Base-by-base conservation (phyloP, 1,284 basidiomycete genomes). In the Ceratobasidium sp. region DNA sequence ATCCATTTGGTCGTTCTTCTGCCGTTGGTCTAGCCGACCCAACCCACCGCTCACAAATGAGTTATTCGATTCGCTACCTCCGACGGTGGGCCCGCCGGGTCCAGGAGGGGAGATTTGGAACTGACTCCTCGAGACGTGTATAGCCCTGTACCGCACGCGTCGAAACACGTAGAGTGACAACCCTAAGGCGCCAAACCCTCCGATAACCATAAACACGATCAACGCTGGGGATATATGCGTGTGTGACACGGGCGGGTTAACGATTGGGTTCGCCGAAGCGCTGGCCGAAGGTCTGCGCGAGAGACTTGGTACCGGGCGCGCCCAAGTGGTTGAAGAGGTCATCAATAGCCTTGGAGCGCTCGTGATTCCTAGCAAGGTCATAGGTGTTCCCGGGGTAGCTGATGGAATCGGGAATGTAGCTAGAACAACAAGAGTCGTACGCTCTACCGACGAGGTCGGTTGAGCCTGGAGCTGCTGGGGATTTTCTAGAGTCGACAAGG, bases 1-100 rank as follows among this genome's bases (percentile, higher is more conserved):
- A 29, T 45, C 38, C 49, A 54, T 13, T 15, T 54, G 25, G 8
- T n/a, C 62, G 17, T 25, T 43, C 52, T 67, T 67, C 40, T 67
- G 49, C 20, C 42, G 13, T 31, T 47, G 20, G 10, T 49, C 49
- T 7, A 50, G 15, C 13, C 45, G 58, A 15, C 32, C 45, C 25
- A 67, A 31, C n/a, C 62, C 62, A 25, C 62, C 62, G 27, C 62
- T 67, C 38, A 67, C 62, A 54, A 67, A 67, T 0, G 62, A 67
- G 22, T 54, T 53, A 12, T 54, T 52, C 17, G 62, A 67, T 40
- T 50, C 50, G 62, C 62, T 67, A 17, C 62, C 62, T 45, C 27
- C 12, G 45, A 67, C 62, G 7, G 38, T 38, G 27, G 50, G 34
- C 34, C 62, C 50, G 45, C 25, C 45, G 34, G 12, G 52, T 17